phyloP scores from a whole-genome alignment of 2,329 filamentous ascomycete species.

The Alternaria burnsii region DNA sequence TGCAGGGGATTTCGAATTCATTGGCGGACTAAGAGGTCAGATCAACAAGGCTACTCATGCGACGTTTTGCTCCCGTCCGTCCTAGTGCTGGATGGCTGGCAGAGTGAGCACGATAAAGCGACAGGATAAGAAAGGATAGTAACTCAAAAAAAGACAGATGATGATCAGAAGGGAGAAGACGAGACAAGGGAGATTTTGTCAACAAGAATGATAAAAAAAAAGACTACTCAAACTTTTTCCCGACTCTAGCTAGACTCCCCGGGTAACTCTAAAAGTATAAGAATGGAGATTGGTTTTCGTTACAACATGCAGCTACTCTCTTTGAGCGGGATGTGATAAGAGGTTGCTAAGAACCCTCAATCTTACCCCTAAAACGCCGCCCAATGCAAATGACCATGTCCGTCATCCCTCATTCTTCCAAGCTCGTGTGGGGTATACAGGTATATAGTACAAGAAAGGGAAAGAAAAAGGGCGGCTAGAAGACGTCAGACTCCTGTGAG shows the following conservation, averaged over 20 bases:
- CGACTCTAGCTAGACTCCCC: accelerated
- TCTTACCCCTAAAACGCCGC: constrained; percentile 11
- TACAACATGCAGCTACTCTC: neutral
- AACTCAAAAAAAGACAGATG: no score
- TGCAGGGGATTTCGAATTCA: no score
- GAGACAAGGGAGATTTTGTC: no score
- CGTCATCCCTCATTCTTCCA: neutral
- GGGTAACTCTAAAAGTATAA: neutral
- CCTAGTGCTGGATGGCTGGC: no score
- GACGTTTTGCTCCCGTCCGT: no score
- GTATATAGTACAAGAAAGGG: constrained; percentile 25
- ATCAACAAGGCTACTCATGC: no score
- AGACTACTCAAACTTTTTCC: no score
- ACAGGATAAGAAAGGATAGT: no score
- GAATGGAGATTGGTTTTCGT: neutral
- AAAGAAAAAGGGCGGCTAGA: constrained; percentile 5
- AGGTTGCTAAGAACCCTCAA: neutral
- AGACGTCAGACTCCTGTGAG: neutral
- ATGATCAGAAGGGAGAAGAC: no score
- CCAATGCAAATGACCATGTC: constrained; percentile 14
- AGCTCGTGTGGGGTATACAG: constrained; percentile 23
- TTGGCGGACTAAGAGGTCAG: no score
- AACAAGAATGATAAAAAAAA: no score
- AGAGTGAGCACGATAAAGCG: no score
- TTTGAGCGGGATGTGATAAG: neutral